phyloP scores from a whole-genome alignment of 768 basidiomycete genomes.

The Lactifluus pinguis region DNA sequence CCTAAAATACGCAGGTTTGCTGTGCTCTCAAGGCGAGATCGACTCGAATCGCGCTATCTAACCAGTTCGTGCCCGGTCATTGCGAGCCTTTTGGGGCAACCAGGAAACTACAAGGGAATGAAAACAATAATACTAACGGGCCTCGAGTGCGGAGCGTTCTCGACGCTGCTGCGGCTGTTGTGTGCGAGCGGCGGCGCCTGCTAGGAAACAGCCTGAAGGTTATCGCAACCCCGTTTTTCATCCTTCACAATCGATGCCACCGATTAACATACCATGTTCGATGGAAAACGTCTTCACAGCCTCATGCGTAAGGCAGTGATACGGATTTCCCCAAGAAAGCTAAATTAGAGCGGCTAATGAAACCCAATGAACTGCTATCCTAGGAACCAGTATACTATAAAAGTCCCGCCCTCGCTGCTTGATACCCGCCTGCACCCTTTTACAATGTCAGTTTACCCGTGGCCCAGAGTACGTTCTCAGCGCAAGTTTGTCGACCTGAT shows the following conservation, averaged over 20 bases:
- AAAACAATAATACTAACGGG: too few species aligned
- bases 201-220: too few species aligned
- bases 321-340: background rate
- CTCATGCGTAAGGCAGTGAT: background rate
- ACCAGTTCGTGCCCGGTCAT: too few species aligned
- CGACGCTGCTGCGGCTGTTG: too few species aligned
- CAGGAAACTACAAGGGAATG: too few species aligned
- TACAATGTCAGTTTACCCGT: slow-evolving; percentile 1
- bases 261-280: background rate
- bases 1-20: background rate
- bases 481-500: slow-evolving; percentile 13
- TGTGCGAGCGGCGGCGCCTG: too few species aligned
- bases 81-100: too few species aligned
- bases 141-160: too few species aligned
- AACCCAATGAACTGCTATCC: background rate
- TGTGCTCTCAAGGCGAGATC: background rate
- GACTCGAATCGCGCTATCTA: too few species aligned
- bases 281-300: too few species aligned
- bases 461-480: background rate
- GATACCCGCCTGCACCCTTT: background rate
- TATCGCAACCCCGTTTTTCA: too few species aligned
- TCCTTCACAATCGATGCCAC: too few species aligned
- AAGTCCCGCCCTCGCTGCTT: background rate
- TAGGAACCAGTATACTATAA: background rate
- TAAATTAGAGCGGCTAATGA: background rate